Conservation (phyloP, 1,139 yeast species). For the Kluyveromyces sp. region DNA sequence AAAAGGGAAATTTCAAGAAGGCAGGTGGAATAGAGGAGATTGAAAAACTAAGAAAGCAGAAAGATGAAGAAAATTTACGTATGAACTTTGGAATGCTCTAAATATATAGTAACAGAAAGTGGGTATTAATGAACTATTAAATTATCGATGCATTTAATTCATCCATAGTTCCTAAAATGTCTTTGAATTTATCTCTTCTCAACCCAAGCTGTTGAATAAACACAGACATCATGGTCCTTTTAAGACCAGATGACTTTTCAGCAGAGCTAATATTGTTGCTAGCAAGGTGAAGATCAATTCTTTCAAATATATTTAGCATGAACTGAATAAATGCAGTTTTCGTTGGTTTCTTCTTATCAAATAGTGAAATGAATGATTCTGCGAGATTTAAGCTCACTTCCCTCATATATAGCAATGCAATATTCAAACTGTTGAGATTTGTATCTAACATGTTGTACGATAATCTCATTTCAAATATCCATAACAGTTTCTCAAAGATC, state of each 20-base stretch:
- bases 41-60: slow-evolving; percentile 58
- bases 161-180: background rate
- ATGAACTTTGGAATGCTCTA: slow-evolving; percentile 30
- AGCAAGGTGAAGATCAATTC: background rate
- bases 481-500: slow-evolving; percentile 7
- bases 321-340: slow-evolving; percentile 3
- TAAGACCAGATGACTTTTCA: background rate
- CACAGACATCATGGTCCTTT: background rate
- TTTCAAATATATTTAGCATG: background rate
- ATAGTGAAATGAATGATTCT: slow-evolving; percentile 9
- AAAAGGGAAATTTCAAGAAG: slow-evolving; percentile 61
- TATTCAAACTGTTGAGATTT: slow-evolving; percentile 12
- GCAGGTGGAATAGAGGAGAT: slow-evolving; percentile 87
- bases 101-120: background rate
- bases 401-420: slow-evolving; percentile 17
- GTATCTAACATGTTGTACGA: slow-evolving; percentile 21
- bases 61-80: slow-evolving; percentile 62
- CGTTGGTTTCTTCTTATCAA: slow-evolving; percentile 5
- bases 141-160: background rate
- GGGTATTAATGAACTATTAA: background rate
- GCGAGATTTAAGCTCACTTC: slow-evolving; percentile 15
- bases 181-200: background rate
- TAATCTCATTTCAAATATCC: slow-evolving; percentile 19
- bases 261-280: background rate
- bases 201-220: background rate